Conservation (phyloP, 441 rosid species). For the Manihot esculenta region DNA sequence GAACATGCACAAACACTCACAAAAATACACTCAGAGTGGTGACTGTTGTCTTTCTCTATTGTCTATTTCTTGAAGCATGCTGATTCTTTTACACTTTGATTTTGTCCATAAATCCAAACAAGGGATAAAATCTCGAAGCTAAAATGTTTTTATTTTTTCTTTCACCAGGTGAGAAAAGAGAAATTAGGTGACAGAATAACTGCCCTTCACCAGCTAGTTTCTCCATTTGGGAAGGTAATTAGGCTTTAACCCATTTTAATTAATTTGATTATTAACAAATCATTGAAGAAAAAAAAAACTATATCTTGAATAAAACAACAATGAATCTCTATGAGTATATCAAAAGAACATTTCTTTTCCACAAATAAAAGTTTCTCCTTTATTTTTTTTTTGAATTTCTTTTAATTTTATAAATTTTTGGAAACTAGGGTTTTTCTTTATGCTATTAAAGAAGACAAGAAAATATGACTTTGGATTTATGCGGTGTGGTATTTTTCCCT, state of each 20-base stretch:
- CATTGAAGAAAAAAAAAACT: neutral
- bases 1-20: conserved; percentile 39
- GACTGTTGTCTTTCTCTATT: conserved; percentile 58
- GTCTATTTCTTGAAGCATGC: conserved; percentile 53
- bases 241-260: neutral
- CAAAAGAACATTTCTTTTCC: conserved; percentile 16
- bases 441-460: conserved; percentile 26
- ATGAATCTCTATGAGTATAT: conserved; percentile 3
- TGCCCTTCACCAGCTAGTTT: conserved; percentile 94
- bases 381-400: neutral
- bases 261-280: neutral
- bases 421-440: neutral
- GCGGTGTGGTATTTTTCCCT: conserved; percentile 45
- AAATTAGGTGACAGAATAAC: conserved; percentile 94
- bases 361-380: conserved; percentile 6
- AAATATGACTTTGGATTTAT: conserved; percentile 49
- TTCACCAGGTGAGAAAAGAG: conserved; percentile 85
- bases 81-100: conserved; percentile 37
- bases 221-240: conserved; percentile 97
- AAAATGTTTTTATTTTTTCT: neutral
- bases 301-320: conserved; percentile 17
- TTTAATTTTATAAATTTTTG: neutral
- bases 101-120: conserved; percentile 25
- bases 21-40: conserved; percentile 30
- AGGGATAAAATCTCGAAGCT: conserved; percentile 12